Conservation (phyloP, 1,284 basidiomycete species). For the Trametes hirsuta region DNA sequence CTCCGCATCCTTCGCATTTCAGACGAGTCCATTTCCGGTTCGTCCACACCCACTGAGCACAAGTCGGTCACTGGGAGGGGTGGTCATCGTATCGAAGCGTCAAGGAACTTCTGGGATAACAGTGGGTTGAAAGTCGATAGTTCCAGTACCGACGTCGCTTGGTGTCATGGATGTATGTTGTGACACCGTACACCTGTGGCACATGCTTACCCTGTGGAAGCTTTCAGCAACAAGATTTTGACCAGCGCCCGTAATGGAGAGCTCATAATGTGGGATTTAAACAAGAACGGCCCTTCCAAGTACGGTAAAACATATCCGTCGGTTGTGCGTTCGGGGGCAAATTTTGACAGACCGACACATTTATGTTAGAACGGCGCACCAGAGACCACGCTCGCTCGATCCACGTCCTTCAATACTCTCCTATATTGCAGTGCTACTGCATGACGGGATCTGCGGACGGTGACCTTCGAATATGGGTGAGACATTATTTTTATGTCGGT, state of each 20-base stretch:
- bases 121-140: constrained; percentile 77
- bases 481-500: constrained; percentile 17
- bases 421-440: constrained; percentile 66
- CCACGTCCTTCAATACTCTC: constrained; percentile 69
- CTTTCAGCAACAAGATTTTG: constrained; percentile 76
- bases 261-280: constrained; percentile 84
- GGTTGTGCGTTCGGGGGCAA: too few species aligned
- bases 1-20: constrained; percentile 65
- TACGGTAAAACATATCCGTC: constrained; percentile 55
- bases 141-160: constrained; percentile 78
- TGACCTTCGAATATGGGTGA: constrained; percentile 81
- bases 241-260: constrained; percentile 86
- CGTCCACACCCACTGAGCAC: constrained; percentile 44
- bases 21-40: constrained; percentile 40
- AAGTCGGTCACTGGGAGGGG: constrained; percentile 58
- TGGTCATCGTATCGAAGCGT: constrained; percentile 65
- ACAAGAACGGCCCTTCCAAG: constrained; percentile 67
- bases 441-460: constrained; percentile 86
- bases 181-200: neutral
- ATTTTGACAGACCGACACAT: neutral
- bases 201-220: constrained; percentile 40
- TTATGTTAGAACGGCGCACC: constrained; percentile 62
- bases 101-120: constrained; percentile 73
- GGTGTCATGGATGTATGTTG: constrained; percentile 75
- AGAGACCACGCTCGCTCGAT: constrained; percentile 81